Conservation (phyloP, 768 basidiomycete species). For the Tephrocybe rancida region DNA sequence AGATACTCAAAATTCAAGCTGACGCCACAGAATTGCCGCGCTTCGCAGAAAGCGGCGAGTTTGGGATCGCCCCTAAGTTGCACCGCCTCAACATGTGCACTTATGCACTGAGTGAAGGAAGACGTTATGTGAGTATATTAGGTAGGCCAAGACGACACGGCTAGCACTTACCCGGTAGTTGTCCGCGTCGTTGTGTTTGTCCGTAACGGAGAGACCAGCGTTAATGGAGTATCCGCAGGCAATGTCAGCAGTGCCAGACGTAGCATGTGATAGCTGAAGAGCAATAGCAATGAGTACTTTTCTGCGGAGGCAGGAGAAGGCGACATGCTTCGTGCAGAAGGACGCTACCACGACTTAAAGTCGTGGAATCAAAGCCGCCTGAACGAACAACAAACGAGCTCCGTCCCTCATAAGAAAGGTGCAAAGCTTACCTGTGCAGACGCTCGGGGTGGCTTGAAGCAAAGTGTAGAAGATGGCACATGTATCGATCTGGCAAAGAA, state of each 20-base stretch:
- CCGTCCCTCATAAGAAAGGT: not conserved
- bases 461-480: slow-evolving; percentile 11
- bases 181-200: slow-evolving; percentile 10
- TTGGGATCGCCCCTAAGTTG: too few species aligned
- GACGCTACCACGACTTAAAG: slow-evolving; percentile 8
- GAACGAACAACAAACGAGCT: not conserved
- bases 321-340: slow-evolving; percentile 7
- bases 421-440: slow-evolving; percentile 4
- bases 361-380: slow-evolving; percentile 9
- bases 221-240: slow-evolving; percentile 11
- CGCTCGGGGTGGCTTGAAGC: not conserved
- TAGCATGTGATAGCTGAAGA: slow-evolving; percentile 11
- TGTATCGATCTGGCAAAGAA: not conserved
- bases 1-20: too few species aligned
- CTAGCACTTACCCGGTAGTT: slow-evolving; percentile 7
- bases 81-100: too few species aligned
- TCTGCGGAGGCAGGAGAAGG: not conserved
- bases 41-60: too few species aligned
- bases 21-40: too few species aligned
- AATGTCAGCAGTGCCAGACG: slow-evolving; percentile 5
- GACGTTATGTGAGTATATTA: not conserved
- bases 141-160: not conserved
- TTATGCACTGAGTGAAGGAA: slow-evolving; percentile 8
- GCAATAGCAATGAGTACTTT: not conserved
- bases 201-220: slow-evolving; percentile 2